phyloP scores from a whole-genome alignment of 1,284 basidiomycete genomes.

The Moesziomyces antarcticus region DNA sequence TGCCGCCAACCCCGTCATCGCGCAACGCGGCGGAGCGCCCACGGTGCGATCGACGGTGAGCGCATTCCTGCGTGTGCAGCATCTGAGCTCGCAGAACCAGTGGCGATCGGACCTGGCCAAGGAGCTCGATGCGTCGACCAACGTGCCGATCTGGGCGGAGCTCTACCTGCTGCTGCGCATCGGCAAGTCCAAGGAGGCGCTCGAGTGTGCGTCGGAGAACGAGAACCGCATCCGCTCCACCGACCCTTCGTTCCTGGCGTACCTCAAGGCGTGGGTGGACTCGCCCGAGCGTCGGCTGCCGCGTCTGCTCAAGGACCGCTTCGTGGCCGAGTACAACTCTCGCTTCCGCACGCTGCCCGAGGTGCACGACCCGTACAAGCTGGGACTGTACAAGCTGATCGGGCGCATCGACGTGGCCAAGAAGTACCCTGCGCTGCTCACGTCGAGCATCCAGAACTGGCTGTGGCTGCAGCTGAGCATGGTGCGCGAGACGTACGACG shows the following conservation, averaged over 20 bases:
- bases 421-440: slow-evolving; percentile 84
- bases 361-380: slow-evolving; percentile 85
- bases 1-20: slow-evolving; percentile 84
- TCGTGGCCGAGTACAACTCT: slow-evolving; percentile 88
- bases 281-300: slow-evolving; percentile 52
- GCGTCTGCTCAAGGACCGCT: slow-evolving; percentile 75
- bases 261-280: slow-evolving; percentile 87
- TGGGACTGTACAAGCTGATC: slow-evolving; percentile 93
- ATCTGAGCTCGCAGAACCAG: slow-evolving; percentile 54
- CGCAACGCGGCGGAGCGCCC: slow-evolving; percentile 89
- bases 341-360: slow-evolving; percentile 75
- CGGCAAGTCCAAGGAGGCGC: slow-evolving; percentile 83
- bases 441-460: slow-evolving; percentile 95
- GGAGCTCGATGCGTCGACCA: slow-evolving; percentile 51
- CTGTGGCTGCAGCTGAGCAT: slow-evolving; percentile 95
- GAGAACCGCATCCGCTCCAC: slow-evolving; percentile 81
- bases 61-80: slow-evolving; percentile 62
- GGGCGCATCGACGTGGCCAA: slow-evolving; percentile 88
- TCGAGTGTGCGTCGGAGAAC: slow-evolving; percentile 76
- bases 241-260: slow-evolving; percentile 84
- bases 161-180: slow-evolving; percentile 90
- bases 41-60: slow-evolving; percentile 85
- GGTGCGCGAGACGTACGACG: slow-evolving; percentile 69
- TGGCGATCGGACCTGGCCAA: slow-evolving; percentile 60
- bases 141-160: slow-evolving; percentile 85